Evolutionary conservation across 2,329 filamentous ascomycete species (phyloP), one percentile per base, ranked within the genome.

Genomic region (Trichophyton rubrum): DNA sequence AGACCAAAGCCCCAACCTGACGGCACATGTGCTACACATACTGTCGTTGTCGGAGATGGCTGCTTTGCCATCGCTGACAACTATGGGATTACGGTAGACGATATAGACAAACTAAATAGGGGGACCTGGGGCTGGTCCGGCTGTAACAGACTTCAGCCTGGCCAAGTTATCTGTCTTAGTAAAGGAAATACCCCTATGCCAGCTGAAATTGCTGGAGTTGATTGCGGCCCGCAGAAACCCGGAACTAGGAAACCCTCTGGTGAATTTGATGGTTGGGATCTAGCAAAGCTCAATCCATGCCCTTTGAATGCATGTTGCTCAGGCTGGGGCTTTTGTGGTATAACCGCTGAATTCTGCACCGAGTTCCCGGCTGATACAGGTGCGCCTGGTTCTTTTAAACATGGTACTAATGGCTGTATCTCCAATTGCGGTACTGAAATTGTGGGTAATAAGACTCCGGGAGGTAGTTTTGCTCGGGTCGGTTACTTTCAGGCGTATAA

Each of bases 141-240:
- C 6, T 80, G 77, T 63, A 57, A 64, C 1, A 51, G 66, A 6
- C 61, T 80, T 3, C 61, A 64, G 17, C 56, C 65, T n/a, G 69
- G 69, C 0, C 41, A 61, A 1, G 67, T 66, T 8, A 74, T 79
- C 3, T 79, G 78, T 60, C 64, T 79, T 0, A 76, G 74, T 61
- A 63, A 66, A 0, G 77, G 77, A 2, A 63, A 61, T 1, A 69
- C 75, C 3, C 75, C 76, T 0, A 71, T 79, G 67, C 78, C 78
- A 1, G 68, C 72, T 3, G 75, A 75, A 0, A 71, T 79, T 66
- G 77, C 77, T 1, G 71, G 73, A 56, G 75, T 74, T 15, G 63
- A 72, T 0, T 80, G 80, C 65, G 79, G 80, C 0, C 80, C 79
- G 0, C 70, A 74, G 51, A 70, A 74, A 0, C 71, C 72, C 2